Base-by-base conservation (phyloP, 805 yeast genomes). In the Barnettozyma siamensis region DNA sequence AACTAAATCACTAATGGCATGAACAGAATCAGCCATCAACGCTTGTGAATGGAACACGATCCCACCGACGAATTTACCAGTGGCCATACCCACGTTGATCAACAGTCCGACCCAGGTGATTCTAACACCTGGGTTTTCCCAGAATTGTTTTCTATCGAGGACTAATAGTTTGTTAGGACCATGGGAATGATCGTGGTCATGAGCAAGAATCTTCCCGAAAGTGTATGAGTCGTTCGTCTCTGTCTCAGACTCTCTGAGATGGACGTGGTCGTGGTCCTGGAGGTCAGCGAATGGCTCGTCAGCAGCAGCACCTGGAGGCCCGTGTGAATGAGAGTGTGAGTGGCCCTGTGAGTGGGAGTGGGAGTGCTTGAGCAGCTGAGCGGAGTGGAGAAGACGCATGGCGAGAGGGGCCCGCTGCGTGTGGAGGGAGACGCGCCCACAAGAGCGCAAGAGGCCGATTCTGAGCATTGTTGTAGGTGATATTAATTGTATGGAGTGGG, bases 41-140 rank as follows among this genome's bases (percentile, higher is more conserved):
- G 97, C 89, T 60, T 89, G 96, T 0, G 99, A 93, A 61, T 93
- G 95, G 73, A 93, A 93, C 30, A 79, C 79, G 15, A 87, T 69
- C 7, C 99, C 99, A 24, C 98, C 98, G 18, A 79, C 62, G 21
- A 88, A 89, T 60, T 93, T 93, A 26, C 89, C 81, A 2, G 76
- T 67, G 0, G 96, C 97, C 82, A 93, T 81, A 12, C 84, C 79
- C 11, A 87, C 77, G 58, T 93, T 93, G 33, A 86, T 87, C 23
- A 80, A 64, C 32, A 91, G 70, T 0, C 99, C 99, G 38, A 91
- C 69, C 86, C 95, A 84, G 0, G 99, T 91, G 51, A 91, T 88
- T 51, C 93, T 73, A 15, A 88, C 95, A 11, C 95, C 96, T 3
- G 96, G 95, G 57, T 88, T 86, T 19, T 69, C 63, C 47, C 65